These are phyloP conservation scores for Globisporangium viniferum DNA, from an alignment of 352 stramenopile species.

Conservation along the genomic window DNA sequence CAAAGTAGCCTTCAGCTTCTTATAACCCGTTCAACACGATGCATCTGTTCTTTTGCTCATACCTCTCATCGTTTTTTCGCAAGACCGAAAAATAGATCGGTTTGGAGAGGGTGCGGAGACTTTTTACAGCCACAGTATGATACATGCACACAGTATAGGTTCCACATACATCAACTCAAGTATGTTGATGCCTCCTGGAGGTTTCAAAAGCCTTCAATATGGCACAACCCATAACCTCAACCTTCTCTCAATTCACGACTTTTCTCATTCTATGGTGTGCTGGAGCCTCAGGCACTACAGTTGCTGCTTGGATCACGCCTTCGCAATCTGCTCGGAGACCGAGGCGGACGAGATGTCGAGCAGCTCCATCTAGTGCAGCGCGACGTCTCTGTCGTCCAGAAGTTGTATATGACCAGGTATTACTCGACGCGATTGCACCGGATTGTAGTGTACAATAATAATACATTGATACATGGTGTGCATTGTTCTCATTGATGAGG, in stretches of 20 bases:
- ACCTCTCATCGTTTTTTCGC: too few species aligned
- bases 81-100: too few species aligned
- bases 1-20: too few species aligned
- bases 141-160: too few species aligned
- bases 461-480: neutral
- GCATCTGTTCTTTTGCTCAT: too few species aligned
- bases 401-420: neutral
- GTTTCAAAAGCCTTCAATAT: neutral
- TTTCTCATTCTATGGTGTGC: neutral
- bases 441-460: neutral
- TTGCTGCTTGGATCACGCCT: neutral
- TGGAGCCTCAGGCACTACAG: neutral
- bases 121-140: too few species aligned
- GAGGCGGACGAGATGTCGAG: neutral
- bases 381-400: neutral
- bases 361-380: too few species aligned
- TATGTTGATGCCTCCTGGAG: too few species aligned
- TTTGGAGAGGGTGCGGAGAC: too few species aligned
- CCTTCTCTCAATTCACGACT: neutral
- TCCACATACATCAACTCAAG: too few species aligned
- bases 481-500: neutral
- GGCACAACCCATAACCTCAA: neutral
- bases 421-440: neutral
- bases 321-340: neutral
- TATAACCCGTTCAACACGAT: too few species aligned